Base-by-base conservation (phyloP, 768 basidiomycete species). In the Mycena vitilis region DNA sequence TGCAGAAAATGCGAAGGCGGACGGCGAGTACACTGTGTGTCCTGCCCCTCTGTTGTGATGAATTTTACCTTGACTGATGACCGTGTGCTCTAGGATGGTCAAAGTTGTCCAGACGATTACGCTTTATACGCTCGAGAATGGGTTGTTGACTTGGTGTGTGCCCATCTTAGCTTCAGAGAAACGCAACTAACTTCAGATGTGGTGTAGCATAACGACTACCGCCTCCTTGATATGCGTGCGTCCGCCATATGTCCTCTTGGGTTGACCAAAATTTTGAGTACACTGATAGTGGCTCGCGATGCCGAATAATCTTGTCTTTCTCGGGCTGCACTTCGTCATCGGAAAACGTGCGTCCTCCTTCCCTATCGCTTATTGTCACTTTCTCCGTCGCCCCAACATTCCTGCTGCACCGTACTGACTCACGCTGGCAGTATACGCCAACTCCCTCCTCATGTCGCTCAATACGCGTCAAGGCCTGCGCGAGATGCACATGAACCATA, bases 251-350 rank as follows among this genome's bases (percentile, higher is more conserved):
- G 20, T 16, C 12, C 25, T 5, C 10, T 56, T 55, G n/a, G 5
- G 2, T 45, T 71, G 22, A 70, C 1, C 18, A 45, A 15, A 16
- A 45, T 7, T 2, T 8, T 47, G 45, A 7, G 12, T 11, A 38
- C 12, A 15, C 52, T 18, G 15, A 34, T 53, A 73, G 80, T 81
- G 80, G 80, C 70, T 81, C n/a, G 54, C 73, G 2, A 81, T 81
- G 80, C 74, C 78, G 12, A 37, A 71, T 36, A 81, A 81, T 51
- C 74, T 81, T 4, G 64, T 81, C 22, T 81, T 81, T 61, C 74
- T 81, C 72, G 80, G 80, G 7, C 60, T 81, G 34, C 80, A 81
- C 63, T 81, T 81, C 61, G 70, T 81, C 37, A 81, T 81, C 53
- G 70, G 76, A 57, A 81, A 81, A 57, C 57, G 80, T 81, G 40